Conservation (phyloP, 1,139 yeast species). For the Entelexis sorbosivorans region DNA sequence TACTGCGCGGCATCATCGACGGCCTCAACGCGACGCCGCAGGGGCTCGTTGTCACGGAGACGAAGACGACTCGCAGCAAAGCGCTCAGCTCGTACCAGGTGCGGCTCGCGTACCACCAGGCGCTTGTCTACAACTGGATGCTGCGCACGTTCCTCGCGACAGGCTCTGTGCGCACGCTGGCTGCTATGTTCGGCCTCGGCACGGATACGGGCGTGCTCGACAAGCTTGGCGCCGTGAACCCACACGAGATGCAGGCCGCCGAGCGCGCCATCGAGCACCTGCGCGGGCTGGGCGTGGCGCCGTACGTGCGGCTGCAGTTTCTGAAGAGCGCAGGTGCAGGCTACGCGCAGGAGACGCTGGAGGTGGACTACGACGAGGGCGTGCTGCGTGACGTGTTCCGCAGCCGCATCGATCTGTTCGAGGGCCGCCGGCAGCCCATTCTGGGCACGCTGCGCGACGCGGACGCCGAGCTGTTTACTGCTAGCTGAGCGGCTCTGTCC, state of each 20-base stretch:
- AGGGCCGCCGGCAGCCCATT: conserved; percentile 23
- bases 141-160: conserved; percentile 10
- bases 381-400: conserved; percentile 21
- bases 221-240: no score
- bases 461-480: not conserved
- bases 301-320: conserved; percentile 8
- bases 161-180: not conserved
- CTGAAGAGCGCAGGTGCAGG: not conserved
- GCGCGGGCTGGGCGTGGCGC: conserved; percentile 5
- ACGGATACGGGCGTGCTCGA: not conserved
- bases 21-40: conserved; percentile 17
- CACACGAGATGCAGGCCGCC: not conserved
- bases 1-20: conserved; percentile 30
- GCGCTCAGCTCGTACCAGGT: conserved; percentile 23
- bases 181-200: not conserved
- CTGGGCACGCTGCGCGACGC: conserved; percentile 6
- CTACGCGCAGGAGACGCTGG: conserved; percentile 7
- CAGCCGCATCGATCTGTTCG: conserved; percentile 27
- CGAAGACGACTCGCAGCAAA: conserved; percentile 26
- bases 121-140: conserved; percentile 27
- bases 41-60: conserved; percentile 26
- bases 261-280: not conserved
- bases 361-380: conserved; percentile 22
- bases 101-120: conserved; percentile 30
- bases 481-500: no score